Conservation (phyloP, 768 basidiomycete genomes). For the Wakefieldia striispora region DNA sequence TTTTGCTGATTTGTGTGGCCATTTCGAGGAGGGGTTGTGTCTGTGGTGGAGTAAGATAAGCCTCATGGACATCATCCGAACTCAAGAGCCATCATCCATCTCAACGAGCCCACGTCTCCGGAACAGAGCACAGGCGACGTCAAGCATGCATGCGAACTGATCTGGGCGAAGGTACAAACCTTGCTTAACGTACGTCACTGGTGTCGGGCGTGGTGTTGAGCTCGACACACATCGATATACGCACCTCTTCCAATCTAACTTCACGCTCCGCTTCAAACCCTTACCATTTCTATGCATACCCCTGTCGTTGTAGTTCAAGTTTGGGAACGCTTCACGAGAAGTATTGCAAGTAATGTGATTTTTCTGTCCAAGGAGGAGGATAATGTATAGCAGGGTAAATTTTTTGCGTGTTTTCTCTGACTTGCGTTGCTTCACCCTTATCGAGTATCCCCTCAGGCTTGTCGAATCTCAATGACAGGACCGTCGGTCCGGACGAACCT, state of each 20-base stretch:
- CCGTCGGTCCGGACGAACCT: no score
- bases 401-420: background rate
- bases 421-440: background rate
- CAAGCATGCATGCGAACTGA: background rate
- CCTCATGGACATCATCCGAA: constrained; percentile 17
- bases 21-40: constrained; percentile 43
- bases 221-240: constrained; percentile 15
- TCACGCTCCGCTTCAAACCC: constrained; percentile 21
- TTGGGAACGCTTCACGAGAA: background rate
- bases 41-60: constrained; percentile 23
- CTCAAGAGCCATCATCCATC: constrained; percentile 20
- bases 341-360: constrained; percentile 2
- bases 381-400: no score
- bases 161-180: constrained; percentile 19
- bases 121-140: background rate
- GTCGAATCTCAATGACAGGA: no score
- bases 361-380: no score
- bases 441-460: no score
- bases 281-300: constrained; percentile 11
- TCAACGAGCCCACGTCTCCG: background rate
- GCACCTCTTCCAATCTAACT: constrained; percentile 11
- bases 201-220: constrained; percentile 17
- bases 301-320: constrained; percentile 6
- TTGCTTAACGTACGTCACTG: constrained; percentile 19
- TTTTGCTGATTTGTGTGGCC: constrained; percentile 92